Evolutionary conservation across 1,284 basidiomycete species (phyloP), one percentile per base, ranked within the genome.

Genomic region (Cystobasidiaceae sp.): DNA sequence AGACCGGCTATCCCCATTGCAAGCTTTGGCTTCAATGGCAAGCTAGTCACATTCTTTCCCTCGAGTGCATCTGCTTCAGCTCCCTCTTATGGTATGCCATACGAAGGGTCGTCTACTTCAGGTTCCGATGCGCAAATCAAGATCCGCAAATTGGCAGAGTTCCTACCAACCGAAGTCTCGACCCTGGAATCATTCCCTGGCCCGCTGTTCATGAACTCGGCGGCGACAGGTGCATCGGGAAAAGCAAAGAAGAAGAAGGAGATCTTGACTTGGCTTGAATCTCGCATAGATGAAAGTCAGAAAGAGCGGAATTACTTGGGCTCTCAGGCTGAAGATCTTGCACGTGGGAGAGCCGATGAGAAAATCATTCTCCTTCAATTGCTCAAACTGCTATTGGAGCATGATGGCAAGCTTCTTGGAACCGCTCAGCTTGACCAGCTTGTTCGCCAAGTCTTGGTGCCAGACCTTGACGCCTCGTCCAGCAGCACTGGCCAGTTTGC

Each of bases 1-100:
- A 87, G 49, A 28, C n/a, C 60, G 45, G 32, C 88, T 7, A 80
- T 93, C 0, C 93, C 92, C 0, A 80, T 94, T 19, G 81, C 93
- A 59, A 86, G 84, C 67, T 94, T 96, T 72, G 93, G 93, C 0
- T 92, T 93, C 73, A 90, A 90, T 28, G 93, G 92, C 13, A 87
- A 86, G 72, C 73, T 94, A 54, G 82, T 93, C 11, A 87, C 88
- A 6, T 91, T 88, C 74, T 93, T 93, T 80, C 90, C 93, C 64
- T 45, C 61, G 21, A 28, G 7, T 28, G 15, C 43, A 8, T 48
- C 58, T 6, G 21, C n/a, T 41, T 8, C 43, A n/a, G 45, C 44
- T 15, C 57, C 51, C 1, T 43, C 48, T 13, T 58, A 66, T 25
- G 63, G 54, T 27, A 56, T 56, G 51, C 19, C 43, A 11, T 65